Conservation (phyloP, 2,329 filamentous ascomycete genomes). For the Ascochyta koolunga region DNA sequence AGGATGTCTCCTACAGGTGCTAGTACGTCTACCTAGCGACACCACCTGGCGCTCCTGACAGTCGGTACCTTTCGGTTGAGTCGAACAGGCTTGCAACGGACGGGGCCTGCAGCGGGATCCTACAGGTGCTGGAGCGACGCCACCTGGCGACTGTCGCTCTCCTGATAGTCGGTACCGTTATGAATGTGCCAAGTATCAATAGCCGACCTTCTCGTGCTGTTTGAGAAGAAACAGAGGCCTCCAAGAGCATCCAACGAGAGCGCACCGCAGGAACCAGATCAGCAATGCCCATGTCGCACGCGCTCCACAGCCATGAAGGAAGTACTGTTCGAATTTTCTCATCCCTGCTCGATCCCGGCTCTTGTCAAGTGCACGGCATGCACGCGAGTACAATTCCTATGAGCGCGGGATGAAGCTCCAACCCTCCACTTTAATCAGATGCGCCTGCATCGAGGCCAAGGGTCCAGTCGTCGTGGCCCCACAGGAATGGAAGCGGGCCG, state of each 20-base stretch:
- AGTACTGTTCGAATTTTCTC: constrained; percentile 1
- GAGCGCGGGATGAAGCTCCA: constrained; percentile 9
- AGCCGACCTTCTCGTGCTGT: neutral
- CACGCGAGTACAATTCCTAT: neutral
- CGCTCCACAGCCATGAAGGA: neutral
- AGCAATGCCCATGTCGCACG: constrained; percentile 2
- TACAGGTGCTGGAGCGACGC: neutral
- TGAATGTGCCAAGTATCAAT: neutral
- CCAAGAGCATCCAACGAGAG: neutral
- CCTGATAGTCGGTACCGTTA: neutral
- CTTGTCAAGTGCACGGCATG: constrained; percentile 6
- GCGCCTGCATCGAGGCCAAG: constrained; percentile 13
- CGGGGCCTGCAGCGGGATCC: constrained; percentile 4
- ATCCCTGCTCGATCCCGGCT: constrained; percentile 4
- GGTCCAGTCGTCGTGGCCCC: constrained; percentile 17
- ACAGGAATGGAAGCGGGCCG: constrained; percentile 19
- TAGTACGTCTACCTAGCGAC: neutral
- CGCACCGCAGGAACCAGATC: constrained; percentile 9
- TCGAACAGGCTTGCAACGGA: neutral
- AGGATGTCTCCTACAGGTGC: neutral
- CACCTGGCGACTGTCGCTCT: neutral
- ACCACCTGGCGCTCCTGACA: neutral
- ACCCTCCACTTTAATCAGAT: constrained; percentile 14
- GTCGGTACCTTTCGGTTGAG: neutral
- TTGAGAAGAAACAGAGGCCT: neutral